Evolutionary conservation across 2,329 filamentous ascomycete species (phyloP), one percentile per base, ranked within the genome.

Genomic region (Pseudopyricularia cyperi): DNA sequence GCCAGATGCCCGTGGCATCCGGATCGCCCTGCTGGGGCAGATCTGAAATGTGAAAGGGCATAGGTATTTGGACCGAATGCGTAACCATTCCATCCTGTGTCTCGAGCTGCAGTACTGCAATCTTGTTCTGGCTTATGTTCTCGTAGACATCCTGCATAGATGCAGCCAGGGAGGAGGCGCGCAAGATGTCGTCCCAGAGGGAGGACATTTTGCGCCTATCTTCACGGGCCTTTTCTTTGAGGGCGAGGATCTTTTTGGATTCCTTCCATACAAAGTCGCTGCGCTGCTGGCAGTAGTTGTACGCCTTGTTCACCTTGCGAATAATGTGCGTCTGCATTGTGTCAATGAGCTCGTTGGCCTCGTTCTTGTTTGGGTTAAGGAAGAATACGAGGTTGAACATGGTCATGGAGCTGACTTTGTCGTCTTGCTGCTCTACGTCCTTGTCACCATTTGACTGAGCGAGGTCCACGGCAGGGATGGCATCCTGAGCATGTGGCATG

Each of bases 361-460:
- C 87, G 53, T 90, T 74, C 51, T 83, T 80, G 49, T 83, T 84
- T 3, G 89, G 87, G 58, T 88, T 85, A 57, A 96, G 72, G 50
- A 95, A 87, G 65, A 97, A 97, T 24, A 97, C 89, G 11, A 96
- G 79, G 65, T 96, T 95, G 69, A 98, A 98, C 91, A 97, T 97
- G 56, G 84, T 89, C 87, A 97, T 90, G 47, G 80, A 79, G 57
- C 76, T 80, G 58, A 73, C 73, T 63, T 87, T 83, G 61, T 80
- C 74, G 55, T 84, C 74, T 39, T 73, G 66, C 54, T 78, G 66
- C 52, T 77, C 75, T 50, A 73, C 71, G 26, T 59, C 58, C 48
- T 57, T 62, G 4, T 56, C 62, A 4, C 61, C 58, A 48, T 56
- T 58, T 34, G 58, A 63, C 55, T 35, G 22, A 22, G n/a, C 15